These are phyloP conservation scores for Datura wrightii DNA, from an alignment of 257 asterid species.

Conservation along the genomic window DNA sequence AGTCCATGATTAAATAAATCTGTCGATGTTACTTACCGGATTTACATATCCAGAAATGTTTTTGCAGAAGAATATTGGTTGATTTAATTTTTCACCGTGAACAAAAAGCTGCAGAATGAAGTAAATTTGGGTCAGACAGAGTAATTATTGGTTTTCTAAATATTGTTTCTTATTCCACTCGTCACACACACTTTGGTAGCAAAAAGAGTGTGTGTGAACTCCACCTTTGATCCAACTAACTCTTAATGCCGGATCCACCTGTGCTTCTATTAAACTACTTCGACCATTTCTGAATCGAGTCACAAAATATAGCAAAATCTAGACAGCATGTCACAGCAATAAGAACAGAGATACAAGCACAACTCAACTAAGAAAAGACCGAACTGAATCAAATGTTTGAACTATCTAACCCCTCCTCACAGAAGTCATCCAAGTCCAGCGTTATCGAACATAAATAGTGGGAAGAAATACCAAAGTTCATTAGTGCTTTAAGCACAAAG, in stretches of 20 bases:
- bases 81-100: constrained; percentile 78
- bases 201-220: no score
- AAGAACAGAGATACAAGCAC: not conserved
- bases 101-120: constrained; percentile 71
- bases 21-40: constrained; percentile 61
- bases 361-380: not conserved
- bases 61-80: constrained; percentile 90
- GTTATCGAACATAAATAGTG: not conserved
- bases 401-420: not conserved
- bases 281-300: not conserved
- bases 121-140: not conserved
- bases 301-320: not conserved
- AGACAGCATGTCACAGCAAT: not conserved
- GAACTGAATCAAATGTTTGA: not conserved
- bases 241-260: not conserved
- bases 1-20: not conserved
- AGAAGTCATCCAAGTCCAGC: not conserved
- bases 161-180: not conserved
- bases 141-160: not conserved
- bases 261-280: not conserved
- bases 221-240: not conserved
- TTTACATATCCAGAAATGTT: constrained; percentile 81
- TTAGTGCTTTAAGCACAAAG: not conserved
- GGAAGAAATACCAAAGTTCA: not conserved
- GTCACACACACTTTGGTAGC: not conserved